phyloP scores from a whole-genome alignment of 176 grass and related monocot genomes.

The Bonia amplexicaulis region DNA sequence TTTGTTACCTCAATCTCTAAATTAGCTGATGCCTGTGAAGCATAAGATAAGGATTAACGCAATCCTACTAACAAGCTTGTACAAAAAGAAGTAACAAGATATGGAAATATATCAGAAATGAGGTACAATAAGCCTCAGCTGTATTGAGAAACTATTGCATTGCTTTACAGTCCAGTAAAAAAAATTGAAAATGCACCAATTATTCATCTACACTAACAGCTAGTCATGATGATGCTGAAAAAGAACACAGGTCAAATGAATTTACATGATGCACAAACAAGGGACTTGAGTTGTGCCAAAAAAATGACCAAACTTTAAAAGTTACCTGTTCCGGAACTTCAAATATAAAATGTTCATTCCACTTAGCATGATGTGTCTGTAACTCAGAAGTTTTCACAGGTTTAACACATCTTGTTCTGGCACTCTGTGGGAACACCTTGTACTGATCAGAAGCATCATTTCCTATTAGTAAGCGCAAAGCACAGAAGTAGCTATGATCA shows the following conservation, averaged over 20 bases:
- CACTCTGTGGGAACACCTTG: slow-evolving; percentile 96
- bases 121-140: background rate
- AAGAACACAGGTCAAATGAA: background rate
- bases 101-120: background rate
- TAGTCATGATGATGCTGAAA: background rate
- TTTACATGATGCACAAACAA: background rate
- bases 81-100: background rate
- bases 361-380: slow-evolving; percentile 49
- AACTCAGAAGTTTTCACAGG: slow-evolving; percentile 49
- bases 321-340: slow-evolving; percentile 90
- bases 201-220: background rate
- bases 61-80: background rate
- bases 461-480: slow-evolving; percentile 80
- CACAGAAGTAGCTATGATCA: slow-evolving; percentile 89
- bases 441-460: slow-evolving; percentile 77
- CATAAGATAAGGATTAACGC: background rate
- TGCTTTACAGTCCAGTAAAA: background rate
- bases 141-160: background rate
- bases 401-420: slow-evolving; percentile 92
- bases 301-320: background rate
- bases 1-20: slow-evolving; percentile 99
- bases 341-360: slow-evolving; percentile 99
- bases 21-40: slow-evolving; percentile 79
- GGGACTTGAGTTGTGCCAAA: background rate
- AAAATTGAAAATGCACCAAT: background rate